A percentile compares a stretch with the other conserved stretches of the same genome.
Conservation (phyloP, 495 filamentous ascomycete species). For the Daldinia decipiens region DNA sequence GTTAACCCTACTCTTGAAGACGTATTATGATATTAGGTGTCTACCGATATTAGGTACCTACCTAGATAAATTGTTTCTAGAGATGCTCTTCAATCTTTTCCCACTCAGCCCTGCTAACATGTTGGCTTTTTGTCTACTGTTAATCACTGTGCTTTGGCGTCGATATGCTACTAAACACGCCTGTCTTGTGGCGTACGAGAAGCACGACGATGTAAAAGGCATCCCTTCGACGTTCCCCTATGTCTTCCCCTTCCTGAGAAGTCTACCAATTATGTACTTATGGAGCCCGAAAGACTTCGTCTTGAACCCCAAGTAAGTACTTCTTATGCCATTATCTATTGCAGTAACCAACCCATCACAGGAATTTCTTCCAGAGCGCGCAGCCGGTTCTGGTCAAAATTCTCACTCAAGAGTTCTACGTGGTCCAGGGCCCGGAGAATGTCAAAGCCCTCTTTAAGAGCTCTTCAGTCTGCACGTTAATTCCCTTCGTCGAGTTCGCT, state of each 20-base stretch:
- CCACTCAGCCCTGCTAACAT: too few species aligned
- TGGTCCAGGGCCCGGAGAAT: constrained; percentile 43
- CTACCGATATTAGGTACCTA: too few species aligned
- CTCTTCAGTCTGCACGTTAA: constrained; percentile 39
- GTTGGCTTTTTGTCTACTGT: constrained; percentile 8
- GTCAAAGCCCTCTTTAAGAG: constrained; percentile 45
- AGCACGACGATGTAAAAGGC: constrained; percentile 22
- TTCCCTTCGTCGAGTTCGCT: constrained; percentile 41
- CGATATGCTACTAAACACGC: constrained; percentile 21
- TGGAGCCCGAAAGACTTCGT: constrained; percentile 43
- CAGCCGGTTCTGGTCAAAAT: constrained; percentile 43
- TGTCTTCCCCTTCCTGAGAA: constrained; percentile 39
- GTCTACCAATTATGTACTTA: constrained; percentile 37
- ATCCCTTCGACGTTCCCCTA: constrained; percentile 37
- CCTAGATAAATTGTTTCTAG: too few species aligned
- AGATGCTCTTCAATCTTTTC: constrained; percentile 25
- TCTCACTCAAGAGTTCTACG: constrained; percentile 44
- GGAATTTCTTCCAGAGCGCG: constrained; percentile 38
- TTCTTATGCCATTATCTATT: constrained; percentile 4
- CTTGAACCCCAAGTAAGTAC: constrained; percentile 30
- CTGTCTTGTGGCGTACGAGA: too few species aligned
- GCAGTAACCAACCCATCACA: not conserved
- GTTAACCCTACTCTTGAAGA: too few species aligned
- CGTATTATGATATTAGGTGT: too few species aligned
- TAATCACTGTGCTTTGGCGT: constrained; percentile 23